A percentile compares a stretch with the other conserved stretches of the same genome.
Conservation (phyloP, 2,329 filamentous ascomycete species). For the Trichoderma citrinoviride region DNA sequence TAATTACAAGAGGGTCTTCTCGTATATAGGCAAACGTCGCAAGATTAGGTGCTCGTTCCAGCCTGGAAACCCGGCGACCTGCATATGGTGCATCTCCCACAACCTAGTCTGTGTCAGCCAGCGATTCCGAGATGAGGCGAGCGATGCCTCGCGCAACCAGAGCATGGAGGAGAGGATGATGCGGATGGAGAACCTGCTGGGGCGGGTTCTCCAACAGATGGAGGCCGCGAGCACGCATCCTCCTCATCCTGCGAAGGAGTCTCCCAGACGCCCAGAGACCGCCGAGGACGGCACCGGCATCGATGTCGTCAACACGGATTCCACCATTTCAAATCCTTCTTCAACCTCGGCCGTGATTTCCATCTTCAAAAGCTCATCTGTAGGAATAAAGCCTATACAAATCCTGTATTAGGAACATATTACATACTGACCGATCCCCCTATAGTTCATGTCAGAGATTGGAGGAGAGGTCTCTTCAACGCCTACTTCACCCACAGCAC, state of each 20-base stretch:
- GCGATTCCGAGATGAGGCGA: slow-evolving; percentile 7
- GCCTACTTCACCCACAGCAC: not conserved
- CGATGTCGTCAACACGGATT: slow-evolving; percentile 7
- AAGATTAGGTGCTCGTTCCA: slow-evolving; percentile 17
- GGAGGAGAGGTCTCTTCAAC: not conserved
- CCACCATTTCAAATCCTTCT: not conserved
- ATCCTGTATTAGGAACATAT: not conserved
- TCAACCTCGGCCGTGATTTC: not conserved
- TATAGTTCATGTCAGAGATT: slow-evolving; percentile 8
- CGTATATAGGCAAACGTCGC: slow-evolving; percentile 14
- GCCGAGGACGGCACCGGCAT: not conserved
- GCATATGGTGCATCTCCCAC: slow-evolving; percentile 14
- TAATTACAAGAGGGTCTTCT: not conserved
- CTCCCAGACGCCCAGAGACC: not conserved
- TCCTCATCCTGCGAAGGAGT: not conserved
- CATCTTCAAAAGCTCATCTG: slow-evolving; percentile 10
- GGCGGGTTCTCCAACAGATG: not conserved
- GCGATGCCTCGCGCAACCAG: not conserved
- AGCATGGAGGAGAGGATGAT: slow-evolving; percentile 5
- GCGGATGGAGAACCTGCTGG: slow-evolving; percentile 7
- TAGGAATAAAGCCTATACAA: not conserved
- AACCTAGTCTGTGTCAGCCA: slow-evolving; percentile 10
- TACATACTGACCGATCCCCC: not conserved
- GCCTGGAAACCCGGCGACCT: not conserved
- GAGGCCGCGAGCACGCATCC: not conserved